Evolutionary conservation across 768 basidiomycete species (phyloP), one percentile per base, ranked within the genome.

Genomic region (Calocera cornea): DNA sequence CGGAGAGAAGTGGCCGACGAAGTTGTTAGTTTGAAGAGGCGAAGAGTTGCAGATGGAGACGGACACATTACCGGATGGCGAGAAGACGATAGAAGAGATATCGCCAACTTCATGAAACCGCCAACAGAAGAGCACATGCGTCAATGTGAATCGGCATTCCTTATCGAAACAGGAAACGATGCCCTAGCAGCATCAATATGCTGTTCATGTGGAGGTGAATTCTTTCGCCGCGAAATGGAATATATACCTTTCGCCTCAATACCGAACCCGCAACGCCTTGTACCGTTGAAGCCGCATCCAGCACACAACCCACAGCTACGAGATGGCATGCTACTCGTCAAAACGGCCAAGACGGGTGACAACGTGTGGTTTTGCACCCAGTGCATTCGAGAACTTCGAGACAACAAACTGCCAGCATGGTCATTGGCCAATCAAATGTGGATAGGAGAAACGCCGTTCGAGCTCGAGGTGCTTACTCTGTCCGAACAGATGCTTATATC

Each of bases 401-500:
- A 10, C 19, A 10, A 60, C 31, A 2, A 10, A 10, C 24, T 29
- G 7, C 54, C 54, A 29, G 5, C 54, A 33, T 60, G 54, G 65
- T 64, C 76, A 0, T 73, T 82, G 0, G 77, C 77, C 5, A 81
- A 80, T 65, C 71, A 75, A 7, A 41, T 81, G 34, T 81, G 79
- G 80, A 73, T 80, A 22, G 80, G 80, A 8, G 7, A 68, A 0
- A 64, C 76, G 1, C 80, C 80, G 0, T 70, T 65, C 40, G 69
- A 76, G 31, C 69, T 80, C 0, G 34, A 71, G 19, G 27, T 54
- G 0, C 69, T 81, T 1, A 78, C 79, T 0, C 64, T 80, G 22
- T 72, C 78, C 0, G 79, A 81, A 68, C 76, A 76, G 64, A 67
- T 80, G 5, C 73, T 81, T 0, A 73, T 81, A 10, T 69, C 75